Evolutionary conservation across 805 yeast species (phyloP).

Genomic region (Kockiozyma suomiensis): DNA sequence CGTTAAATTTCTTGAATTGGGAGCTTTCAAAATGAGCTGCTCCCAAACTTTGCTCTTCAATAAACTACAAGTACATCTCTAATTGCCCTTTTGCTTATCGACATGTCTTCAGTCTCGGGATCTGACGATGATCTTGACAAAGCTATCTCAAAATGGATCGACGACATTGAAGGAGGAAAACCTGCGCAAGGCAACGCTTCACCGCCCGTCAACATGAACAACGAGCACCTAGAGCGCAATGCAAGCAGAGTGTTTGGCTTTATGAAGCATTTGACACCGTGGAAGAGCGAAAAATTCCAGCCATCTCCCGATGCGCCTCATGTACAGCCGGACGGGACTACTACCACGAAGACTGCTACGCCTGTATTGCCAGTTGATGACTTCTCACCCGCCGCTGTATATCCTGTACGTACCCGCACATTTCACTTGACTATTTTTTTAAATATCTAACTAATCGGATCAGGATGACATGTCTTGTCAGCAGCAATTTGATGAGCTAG

Average conservation of each 20-base stretch:
- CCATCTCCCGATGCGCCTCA: not conserved
- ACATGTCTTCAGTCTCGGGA: constrained; percentile 3
- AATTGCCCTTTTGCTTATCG: not conserved
- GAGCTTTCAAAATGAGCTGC: too few species aligned
- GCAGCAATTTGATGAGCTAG: constrained; percentile 83
- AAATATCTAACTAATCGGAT: not conserved
- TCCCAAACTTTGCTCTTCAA: too few species aligned
- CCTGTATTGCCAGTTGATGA: constrained; percentile 1
- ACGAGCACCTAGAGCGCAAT: not conserved
- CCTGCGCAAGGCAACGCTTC: not conserved
- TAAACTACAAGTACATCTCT: too few species aligned
- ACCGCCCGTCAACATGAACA: not conserved
- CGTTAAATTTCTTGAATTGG: too few species aligned
- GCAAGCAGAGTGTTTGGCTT: not conserved
- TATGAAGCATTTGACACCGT: not conserved
- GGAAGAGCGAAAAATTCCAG: not conserved
- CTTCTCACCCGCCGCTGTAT: constrained; percentile 19
- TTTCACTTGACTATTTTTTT: not conserved
- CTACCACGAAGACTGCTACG: not conserved
- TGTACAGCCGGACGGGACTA: not conserved
- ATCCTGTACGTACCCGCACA: constrained; percentile 15
- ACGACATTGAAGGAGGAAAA: constrained; percentile 7
- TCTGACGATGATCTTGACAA: constrained; percentile 13
- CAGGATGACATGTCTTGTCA: constrained; percentile 65
- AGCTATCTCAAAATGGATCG: constrained; percentile 15